Conservation (phyloP, 768 basidiomycete genomes). For the Gymnopilus junonius region DNA sequence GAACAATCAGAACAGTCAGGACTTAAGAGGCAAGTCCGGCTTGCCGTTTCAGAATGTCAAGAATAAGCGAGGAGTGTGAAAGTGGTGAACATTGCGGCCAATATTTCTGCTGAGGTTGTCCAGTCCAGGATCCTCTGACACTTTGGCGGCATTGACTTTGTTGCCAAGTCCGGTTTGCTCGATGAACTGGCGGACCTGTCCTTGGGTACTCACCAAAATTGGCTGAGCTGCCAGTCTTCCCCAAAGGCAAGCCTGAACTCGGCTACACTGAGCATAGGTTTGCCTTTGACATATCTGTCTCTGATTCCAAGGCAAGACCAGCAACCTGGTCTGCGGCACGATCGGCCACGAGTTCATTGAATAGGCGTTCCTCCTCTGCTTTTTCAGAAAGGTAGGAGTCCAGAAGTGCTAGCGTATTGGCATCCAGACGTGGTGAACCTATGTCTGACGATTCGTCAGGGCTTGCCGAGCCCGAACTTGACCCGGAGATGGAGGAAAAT, state of each 20-base stretch:
- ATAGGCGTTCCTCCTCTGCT: constrained; percentile 47
- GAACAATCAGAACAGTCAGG: constrained; percentile 13
- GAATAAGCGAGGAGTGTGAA: neutral
- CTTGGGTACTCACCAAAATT: constrained; percentile 47
- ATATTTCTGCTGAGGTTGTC: neutral
- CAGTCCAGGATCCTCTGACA: neutral
- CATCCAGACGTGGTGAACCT: constrained; percentile 40
- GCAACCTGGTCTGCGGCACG: constrained; percentile 38
- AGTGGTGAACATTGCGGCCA: neutral
- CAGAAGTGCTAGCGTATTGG: constrained; percentile 43
- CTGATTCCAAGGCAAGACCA: constrained; percentile 31
- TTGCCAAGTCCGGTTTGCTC: neutral
- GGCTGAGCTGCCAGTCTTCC: constrained; percentile 56
- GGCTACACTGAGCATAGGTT: constrained; percentile 46
- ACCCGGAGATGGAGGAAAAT: constrained; percentile 30
- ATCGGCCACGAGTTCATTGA: constrained; percentile 41
- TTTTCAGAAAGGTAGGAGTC: constrained; percentile 43
- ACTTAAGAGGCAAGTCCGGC: constrained; percentile 15
- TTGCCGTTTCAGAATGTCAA: constrained; percentile 14
- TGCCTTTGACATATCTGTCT: constrained; percentile 24
- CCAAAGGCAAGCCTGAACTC: constrained; percentile 47
- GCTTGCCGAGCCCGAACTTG: constrained; percentile 17
- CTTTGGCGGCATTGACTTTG: neutral
- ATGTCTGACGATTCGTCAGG: constrained; percentile 15
- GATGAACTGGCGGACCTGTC: neutral